These are phyloP conservation scores for Blastobotrys capitulatus DNA, from an alignment of 1,139 yeast genomes.

Conservation along the genomic window DNA sequence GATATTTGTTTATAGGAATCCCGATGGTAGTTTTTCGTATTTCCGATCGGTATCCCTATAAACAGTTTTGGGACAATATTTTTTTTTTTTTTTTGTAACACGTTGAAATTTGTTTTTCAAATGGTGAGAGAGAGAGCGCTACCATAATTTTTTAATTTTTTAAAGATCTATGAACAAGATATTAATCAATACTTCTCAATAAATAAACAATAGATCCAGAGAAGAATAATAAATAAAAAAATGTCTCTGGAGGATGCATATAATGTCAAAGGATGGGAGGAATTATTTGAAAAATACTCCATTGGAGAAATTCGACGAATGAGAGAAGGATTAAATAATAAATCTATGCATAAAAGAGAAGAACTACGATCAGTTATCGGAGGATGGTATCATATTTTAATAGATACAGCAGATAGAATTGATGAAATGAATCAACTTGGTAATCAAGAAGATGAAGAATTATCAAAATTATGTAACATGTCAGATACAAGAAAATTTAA, in stretches of 20 bases:
- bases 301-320: slow-evolving; percentile 25
- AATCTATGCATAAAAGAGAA: slow-evolving; percentile 32
- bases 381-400: slow-evolving; percentile 57
- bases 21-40: too few relatives aligned
- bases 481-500: slow-evolving; percentile 17
- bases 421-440: slow-evolving; percentile 47
- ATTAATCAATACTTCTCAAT: not conserved
- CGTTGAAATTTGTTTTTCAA: too few relatives aligned
- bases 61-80: too few relatives aligned
- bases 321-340: slow-evolving; percentile 18
- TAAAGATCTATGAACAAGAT: too few relatives aligned
- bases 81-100: too few relatives aligned
- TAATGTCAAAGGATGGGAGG: slow-evolving; percentile 22
- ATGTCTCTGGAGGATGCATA: not conserved
- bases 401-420: slow-evolving; percentile 65
- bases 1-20: too few relatives aligned
- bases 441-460: slow-evolving; percentile 21
- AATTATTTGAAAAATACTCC: slow-evolving; percentile 24
- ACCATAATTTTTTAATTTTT: too few relatives aligned
- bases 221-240: not conserved
- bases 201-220: too few relatives aligned
- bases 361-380: slow-evolving; percentile 59
- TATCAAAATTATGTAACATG: slow-evolving; percentile 21
- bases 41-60: too few relatives aligned
- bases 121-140: too few relatives aligned